A percentile compares a stretch with the other conserved stretches of the same genome.
phyloP scores from a whole-genome alignment of 805 yeast genomes.

The Myxozyma melibiosi region DNA sequence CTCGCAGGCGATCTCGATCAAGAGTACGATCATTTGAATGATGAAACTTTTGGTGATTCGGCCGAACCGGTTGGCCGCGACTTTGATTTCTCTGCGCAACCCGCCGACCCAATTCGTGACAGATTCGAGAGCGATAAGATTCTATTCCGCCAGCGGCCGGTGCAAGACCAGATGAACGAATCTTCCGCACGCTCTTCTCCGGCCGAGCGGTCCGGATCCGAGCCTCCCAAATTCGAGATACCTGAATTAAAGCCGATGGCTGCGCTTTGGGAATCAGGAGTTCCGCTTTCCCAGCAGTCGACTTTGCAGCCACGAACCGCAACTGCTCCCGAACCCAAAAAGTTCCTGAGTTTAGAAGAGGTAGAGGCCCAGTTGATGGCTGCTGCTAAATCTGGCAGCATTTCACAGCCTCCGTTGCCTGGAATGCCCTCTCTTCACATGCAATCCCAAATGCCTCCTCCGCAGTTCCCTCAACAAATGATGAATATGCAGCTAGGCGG shows the following conservation, averaged over 20 bases:
- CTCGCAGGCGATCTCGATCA: conserved; percentile 65
- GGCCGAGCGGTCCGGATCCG: conserved; percentile 2
- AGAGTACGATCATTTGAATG: conserved; percentile 77
- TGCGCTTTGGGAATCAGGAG: conserved; percentile 60
- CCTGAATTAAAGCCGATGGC: conserved; percentile 65
- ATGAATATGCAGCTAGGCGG: background rate
- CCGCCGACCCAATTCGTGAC: conserved; percentile 39
- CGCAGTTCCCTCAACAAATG: background rate
- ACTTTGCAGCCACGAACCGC: conserved; percentile 1
- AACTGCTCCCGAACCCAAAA: conserved; percentile 41
- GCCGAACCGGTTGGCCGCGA: conserved; percentile 58
- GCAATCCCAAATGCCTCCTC: conserved; percentile 1
- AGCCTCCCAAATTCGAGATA: conserved; percentile 21
- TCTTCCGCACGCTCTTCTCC: conserved; percentile 51
- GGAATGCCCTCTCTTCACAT: background rate
- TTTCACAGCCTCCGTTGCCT: conserved; percentile 15
- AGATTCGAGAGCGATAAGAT: conserved; percentile 35
- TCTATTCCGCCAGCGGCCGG: conserved; percentile 38
- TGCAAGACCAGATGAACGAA: background rate
- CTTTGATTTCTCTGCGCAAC: conserved; percentile 60
- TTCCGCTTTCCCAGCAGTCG: background rate
- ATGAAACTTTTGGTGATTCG: conserved; percentile 69
- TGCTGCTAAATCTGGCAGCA: conserved; percentile 38
- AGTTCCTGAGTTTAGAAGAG: conserved; percentile 74
- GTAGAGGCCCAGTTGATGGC: conserved; percentile 73